phyloP scores from a whole-genome alignment of 2,329 filamentous ascomycete genomes.

The Leptographium wingfieldii region DNA sequence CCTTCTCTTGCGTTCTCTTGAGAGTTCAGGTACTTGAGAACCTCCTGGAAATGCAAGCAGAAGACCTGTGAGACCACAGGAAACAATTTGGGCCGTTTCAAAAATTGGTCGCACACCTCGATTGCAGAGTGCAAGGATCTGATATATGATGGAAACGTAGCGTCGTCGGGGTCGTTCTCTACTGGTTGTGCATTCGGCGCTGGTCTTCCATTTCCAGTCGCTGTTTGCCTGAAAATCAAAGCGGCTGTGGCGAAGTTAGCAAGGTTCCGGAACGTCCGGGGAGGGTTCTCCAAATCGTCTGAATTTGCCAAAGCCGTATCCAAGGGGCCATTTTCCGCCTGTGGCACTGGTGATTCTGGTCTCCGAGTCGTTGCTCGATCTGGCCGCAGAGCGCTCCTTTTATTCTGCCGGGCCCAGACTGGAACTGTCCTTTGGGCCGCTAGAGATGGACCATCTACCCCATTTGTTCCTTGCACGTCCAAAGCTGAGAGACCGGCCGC shows the following conservation, averaged over 20 bases:
- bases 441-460: background rate
- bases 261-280: too few relatives aligned
- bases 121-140: slow-evolving; percentile 26
- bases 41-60: slow-evolving; percentile 35
- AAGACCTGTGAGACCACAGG: slow-evolving; percentile 32
- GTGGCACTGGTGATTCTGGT: too few relatives aligned
- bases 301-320: too few relatives aligned
- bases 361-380: too few relatives aligned
- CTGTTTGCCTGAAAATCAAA: background rate
- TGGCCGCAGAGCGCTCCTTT: background rate
- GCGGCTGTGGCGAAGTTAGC: background rate
- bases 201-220: background rate
- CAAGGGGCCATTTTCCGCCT: too few relatives aligned
- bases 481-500: background rate
- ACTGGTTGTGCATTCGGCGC: too few relatives aligned
- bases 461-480: background rate
- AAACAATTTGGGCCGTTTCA: slow-evolving; percentile 17
- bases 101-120: slow-evolving; percentile 26
- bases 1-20: background rate
- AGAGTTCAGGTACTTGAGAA: slow-evolving; percentile 32
- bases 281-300: too few relatives aligned
- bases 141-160: background rate
- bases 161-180: background rate
- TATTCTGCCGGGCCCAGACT: background rate
- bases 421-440: background rate